Evolutionary conservation across 805 yeast species (phyloP).

Genomic region (Allodekkera sacchari): DNA sequence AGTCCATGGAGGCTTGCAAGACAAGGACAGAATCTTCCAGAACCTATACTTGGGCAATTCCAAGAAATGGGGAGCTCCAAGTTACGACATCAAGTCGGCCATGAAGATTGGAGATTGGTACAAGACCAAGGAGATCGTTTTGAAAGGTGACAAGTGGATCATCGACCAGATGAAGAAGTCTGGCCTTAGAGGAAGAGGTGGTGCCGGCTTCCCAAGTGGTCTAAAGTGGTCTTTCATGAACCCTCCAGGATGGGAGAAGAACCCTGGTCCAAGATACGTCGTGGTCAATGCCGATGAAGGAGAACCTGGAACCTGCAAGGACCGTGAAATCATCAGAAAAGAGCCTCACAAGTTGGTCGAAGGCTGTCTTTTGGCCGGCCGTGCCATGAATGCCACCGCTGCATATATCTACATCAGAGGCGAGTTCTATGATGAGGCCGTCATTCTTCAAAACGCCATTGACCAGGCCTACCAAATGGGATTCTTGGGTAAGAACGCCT

Average conservation of each 20-base stretch:
- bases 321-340: conserved; percentile 82
- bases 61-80: conserved; percentile 52
- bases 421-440: conserved; percentile 80
- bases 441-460: conserved; percentile 66
- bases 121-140: conserved; percentile 77
- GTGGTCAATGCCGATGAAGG: conserved; percentile 94
- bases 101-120: conserved; percentile 85
- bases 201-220: conserved; percentile 91
- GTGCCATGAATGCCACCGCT: conserved; percentile 90
- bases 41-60: conserved; percentile 47
- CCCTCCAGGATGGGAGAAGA: conserved; percentile 93
- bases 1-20: conserved; percentile 65
- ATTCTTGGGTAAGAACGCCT: conserved; percentile 72
- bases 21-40: conserved; percentile 82
- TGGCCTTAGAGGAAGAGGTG: conserved; percentile 87
- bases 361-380: conserved; percentile 84
- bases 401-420: conserved; percentile 90
- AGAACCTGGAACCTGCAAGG: conserved; percentile 92
- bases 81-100: conserved; percentile 58
- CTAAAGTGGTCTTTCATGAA: conserved; percentile 91
- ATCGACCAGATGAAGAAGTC: conserved; percentile 79
- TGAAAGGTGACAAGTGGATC: conserved; percentile 85
- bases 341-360: conserved; percentile 89
- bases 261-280: conserved; percentile 79
- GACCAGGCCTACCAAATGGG: conserved; percentile 83